phyloP scores from a whole-genome alignment of 345 rosid genomes.

The Brassica nigra region DNA sequence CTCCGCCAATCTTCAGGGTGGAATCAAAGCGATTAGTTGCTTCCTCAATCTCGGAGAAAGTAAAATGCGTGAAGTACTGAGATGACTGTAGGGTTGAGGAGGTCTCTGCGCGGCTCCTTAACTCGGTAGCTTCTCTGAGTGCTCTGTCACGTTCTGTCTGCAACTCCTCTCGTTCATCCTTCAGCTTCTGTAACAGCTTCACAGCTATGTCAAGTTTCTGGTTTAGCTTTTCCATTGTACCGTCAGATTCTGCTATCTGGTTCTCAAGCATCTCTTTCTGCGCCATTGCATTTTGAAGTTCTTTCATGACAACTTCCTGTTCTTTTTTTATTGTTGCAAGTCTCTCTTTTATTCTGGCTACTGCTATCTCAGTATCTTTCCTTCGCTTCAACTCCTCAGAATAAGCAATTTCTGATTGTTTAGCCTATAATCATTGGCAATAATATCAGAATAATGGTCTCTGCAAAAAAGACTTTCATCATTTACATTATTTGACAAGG shows the following conservation, averaged over 20 bases:
- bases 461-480: neutral
- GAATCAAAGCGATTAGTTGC: conserved; percentile 71
- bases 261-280: conserved; percentile 57
- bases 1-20: conserved; percentile 82
- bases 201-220: conserved; percentile 84
- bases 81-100: conserved; percentile 50
- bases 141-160: conserved; percentile 75
- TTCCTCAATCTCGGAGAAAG: conserved; percentile 68
- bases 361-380: conserved; percentile 63
- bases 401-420: conserved; percentile 58
- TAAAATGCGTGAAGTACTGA: conserved; percentile 67
- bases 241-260: conserved; percentile 60
- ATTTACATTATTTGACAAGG: neutral
- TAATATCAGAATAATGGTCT: too few species aligned
- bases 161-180: conserved; percentile 65
- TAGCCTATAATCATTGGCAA: conserved; percentile 46
- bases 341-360: conserved; percentile 59
- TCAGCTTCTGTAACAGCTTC: conserved; percentile 63
- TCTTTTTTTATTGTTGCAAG: conserved; percentile 53
- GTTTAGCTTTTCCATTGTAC: conserved; percentile 59
- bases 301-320: conserved; percentile 51
- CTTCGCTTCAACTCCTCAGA: conserved; percentile 65
- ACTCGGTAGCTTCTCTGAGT: conserved; percentile 80
- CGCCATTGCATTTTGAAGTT: conserved; percentile 49
- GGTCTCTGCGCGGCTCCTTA: conserved; percentile 63